These are phyloP conservation scores for Naganishia kalamii DNA, from an alignment of 768 basidiomycete species.

Conservation along the genomic window DNA sequence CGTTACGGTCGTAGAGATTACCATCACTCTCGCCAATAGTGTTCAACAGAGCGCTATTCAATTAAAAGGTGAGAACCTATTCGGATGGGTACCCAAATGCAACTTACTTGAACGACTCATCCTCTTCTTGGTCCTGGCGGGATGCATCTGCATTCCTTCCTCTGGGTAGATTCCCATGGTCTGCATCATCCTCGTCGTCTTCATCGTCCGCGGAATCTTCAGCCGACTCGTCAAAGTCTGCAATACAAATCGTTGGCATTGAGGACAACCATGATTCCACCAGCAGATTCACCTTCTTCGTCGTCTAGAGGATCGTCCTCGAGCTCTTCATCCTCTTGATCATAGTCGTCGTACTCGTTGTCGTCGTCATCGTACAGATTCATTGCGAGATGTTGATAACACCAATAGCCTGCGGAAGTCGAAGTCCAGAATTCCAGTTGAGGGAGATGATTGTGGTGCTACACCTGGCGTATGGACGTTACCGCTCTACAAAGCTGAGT, in stretches of 20 bases:
- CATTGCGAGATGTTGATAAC: neutral
- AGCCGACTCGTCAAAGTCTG: slow-evolving; percentile 5
- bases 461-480: too few species aligned
- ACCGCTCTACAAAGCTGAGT: too few species aligned
- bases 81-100: neutral
- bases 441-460: too few species aligned
- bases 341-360: neutral
- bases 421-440: neutral
- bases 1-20: neutral
- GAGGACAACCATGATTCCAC: neutral
- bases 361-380: slow-evolving; percentile 6
- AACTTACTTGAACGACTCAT: slow-evolving; percentile 11
- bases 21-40: neutral
- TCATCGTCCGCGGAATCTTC: neutral
- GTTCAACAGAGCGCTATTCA: neutral
- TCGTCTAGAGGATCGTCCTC: neutral
- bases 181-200: neutral
- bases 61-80: neutral
- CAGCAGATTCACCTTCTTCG: neutral
- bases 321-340: too few species aligned
- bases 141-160: neutral
- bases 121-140: slow-evolving; percentile 12
- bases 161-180: neutral
- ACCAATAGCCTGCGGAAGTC: neutral
- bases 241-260: neutral